Base-by-base conservation (phyloP, 805 yeast species). In the Kuraishia cidri region DNA sequence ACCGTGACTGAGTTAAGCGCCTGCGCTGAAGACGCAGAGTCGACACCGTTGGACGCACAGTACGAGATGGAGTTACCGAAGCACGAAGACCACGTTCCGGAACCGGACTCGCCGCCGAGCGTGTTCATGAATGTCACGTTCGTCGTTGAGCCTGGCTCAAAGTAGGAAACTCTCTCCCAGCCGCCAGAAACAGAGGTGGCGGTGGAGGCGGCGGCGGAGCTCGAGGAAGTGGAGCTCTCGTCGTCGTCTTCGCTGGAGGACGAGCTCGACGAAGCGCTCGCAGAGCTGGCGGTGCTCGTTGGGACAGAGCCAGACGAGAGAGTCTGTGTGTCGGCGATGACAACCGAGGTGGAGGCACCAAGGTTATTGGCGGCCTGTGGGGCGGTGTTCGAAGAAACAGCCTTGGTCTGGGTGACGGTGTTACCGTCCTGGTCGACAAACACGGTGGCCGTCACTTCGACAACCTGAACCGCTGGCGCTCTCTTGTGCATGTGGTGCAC, bases 51-150 rank as follows among this genome's bases (percentile, higher is more conserved):
- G 6, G 83, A 46, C 50, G 75, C 84, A 48, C 81, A 75, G 62
- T 72, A 92, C 5, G 96, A 85, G 38, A 92, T 67, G 22, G 97
- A 88, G 76, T 82, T 82, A 62, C 98, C 98, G 61, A 84, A 87
- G 52, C 80, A 66, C 22, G 76, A 48, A 23, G 88, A 82, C 84
- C 90, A 90, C 24, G 72, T 73, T 64, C 98, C 98, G 10, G 95
- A 85, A 33, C 85, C 87, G 18, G 66, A 56, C 27, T 78, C 64
- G 45, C 94, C 95, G 60, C 98, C 98, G 50, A 65, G 63, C 60
- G 82, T 73, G 79, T 90, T 90, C 64, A 88, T 64, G 75, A 92
- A 88, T 26, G 76, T 77, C 43, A 75, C 62, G 58, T 87, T 87
- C 48, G 69, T 62, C 33, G 87, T 60, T 27, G 79, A 61, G 41